A percentile compares a stretch with the other conserved stretches of the same genome.
Conservation (phyloP, 2,329 filamentous ascomycete genomes). For the Ilyonectria robusta region DNA sequence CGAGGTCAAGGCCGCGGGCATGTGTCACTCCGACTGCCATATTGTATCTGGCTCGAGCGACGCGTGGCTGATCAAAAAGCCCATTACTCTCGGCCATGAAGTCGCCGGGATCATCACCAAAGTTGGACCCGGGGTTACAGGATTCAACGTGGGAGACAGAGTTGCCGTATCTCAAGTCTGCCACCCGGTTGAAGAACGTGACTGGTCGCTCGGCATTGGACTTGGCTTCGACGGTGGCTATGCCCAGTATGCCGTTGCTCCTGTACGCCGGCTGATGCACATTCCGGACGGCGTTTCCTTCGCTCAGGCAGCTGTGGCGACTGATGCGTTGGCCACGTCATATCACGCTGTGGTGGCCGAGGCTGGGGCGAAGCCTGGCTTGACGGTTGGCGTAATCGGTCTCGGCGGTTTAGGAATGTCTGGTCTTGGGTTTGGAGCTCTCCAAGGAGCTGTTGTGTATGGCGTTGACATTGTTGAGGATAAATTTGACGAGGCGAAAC, state of each 20-base stretch:
- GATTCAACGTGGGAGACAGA: slow-evolving; percentile 5
- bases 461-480: slow-evolving; percentile 20
- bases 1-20: slow-evolving; percentile 20
- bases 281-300: slow-evolving; percentile 19
- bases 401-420: slow-evolving; percentile 22
- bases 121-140: neutral
- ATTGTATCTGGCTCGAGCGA: slow-evolving; percentile 13
- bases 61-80: slow-evolving; percentile 1
- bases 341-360: slow-evolving; percentile 16
- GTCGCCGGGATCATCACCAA: slow-evolving; percentile 22
- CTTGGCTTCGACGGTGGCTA: slow-evolving; percentile 27
- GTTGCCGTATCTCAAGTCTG: slow-evolving; percentile 13
- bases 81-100: slow-evolving; percentile 25
- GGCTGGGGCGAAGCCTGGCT: neutral
- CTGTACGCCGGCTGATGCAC: neutral
- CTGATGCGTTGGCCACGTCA: slow-evolving; percentile 18
- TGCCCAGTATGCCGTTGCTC: slow-evolving; percentile 11
- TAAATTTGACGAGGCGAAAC: slow-evolving; percentile 17
- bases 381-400: slow-evolving; percentile 18
- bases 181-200: slow-evolving; percentile 10
- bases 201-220: slow-evolving; percentile 3
- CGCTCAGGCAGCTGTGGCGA: slow-evolving; percentile 23
- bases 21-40: slow-evolving; percentile 27
- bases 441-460: slow-evolving; percentile 17
- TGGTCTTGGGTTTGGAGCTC: slow-evolving; percentile 6